Base-by-base conservation (phyloP, 164 flowering plant species). In the Liriodendron chinense region DNA sequence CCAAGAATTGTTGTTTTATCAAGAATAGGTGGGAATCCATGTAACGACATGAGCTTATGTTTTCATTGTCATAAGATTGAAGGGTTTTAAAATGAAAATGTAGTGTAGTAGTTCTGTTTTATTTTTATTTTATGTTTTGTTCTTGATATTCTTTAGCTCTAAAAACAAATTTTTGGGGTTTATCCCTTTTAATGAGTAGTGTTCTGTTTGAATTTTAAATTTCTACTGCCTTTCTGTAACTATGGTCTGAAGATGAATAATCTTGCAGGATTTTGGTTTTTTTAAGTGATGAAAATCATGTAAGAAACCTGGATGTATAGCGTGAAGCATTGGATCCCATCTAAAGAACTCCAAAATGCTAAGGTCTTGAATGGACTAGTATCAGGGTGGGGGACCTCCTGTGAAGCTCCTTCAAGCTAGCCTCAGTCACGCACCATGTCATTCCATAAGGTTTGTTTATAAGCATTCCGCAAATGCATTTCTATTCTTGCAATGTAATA, bases 371-470 rank as follows among this genome's bases (percentile, higher is more conserved):
- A 74, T 89, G 97, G 99, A 94, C 88, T 70, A 96, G 98, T 92
- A 96, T 78, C 98, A 91, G 98, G 96, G 75, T 83, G 98, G 99
- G 98, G 78, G 98, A 94, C 99, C 95, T 80, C 98, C 99, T 94
- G 98, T 68, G 98, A 96, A 96, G 98, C 93, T 91, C 97, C 93
- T 59, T 94, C 95, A 92, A 87, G 94, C 21, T 64, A 77, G 91
- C 96, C 96, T 91, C 87, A 20, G 49, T 88, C 99, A 96, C 95
- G 93, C 92, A 26, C 70, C 74, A 20, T 18, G 10, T 69, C 8
- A 47, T 43, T 69, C 34, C 65, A 10, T 50, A 83, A 91, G 94
- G 90, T 89, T 90, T 85, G 91, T 76, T 48, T 28, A 9, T 24
- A 24, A 69, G 43, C 49, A n/a, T 47, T 72, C 68, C 34, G 7